Conservation (phyloP, 78 protist species). For the Anaeramoeba flamelloides region DNA sequence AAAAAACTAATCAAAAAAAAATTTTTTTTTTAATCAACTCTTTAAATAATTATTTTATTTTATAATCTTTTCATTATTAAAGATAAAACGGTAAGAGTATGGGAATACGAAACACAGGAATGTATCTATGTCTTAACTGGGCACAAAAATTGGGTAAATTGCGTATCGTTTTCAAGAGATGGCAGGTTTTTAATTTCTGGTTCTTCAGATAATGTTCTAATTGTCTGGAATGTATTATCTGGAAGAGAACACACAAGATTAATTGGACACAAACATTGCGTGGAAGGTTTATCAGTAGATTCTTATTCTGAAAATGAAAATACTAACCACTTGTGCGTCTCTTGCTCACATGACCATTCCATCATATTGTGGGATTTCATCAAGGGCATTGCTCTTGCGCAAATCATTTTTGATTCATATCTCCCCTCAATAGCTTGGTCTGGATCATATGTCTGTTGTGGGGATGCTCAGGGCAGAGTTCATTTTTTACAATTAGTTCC, state of each 20-base stretch:
- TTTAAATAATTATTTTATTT: too few species aligned
- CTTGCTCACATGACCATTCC: background rate
- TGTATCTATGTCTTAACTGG: background rate
- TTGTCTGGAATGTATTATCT: background rate
- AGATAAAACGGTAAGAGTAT: background rate
- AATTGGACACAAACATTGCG: background rate
- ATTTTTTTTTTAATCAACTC: too few species aligned
- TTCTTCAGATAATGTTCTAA: background rate
- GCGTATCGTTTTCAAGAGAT: background rate
- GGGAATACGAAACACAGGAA: background rate
- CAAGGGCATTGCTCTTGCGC: background rate
- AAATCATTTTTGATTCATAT: background rate
- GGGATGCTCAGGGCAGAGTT: background rate
- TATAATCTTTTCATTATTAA: too few species aligned
- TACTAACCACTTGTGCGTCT: background rate
- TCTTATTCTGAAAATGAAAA: background rate
- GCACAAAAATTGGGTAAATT: background rate
- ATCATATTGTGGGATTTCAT: background rate
- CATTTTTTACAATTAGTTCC: background rate
- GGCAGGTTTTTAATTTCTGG: background rate
- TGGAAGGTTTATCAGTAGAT: background rate
- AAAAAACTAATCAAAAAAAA: too few species aligned
- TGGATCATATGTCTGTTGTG: background rate
- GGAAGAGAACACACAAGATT: background rate
- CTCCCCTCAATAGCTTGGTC: background rate